Conservation (phyloP, 2,329 filamentous ascomycete genomes). For the Aspergillus intermedius region DNA sequence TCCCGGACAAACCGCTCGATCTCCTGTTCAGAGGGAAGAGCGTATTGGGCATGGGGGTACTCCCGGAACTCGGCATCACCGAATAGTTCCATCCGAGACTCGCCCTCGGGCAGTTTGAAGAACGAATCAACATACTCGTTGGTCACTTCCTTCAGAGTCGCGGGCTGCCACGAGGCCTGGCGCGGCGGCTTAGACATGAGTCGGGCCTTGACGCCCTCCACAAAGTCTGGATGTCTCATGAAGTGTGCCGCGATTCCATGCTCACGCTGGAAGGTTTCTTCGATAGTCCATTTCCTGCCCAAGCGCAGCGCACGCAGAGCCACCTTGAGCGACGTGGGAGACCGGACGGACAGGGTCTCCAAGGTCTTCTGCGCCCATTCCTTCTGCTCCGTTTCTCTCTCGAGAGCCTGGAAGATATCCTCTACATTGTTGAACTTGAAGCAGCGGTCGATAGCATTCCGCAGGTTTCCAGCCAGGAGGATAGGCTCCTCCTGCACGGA, state of each 20-base stretch:
- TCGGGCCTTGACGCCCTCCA: constrained; percentile 78
- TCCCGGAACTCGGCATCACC: constrained; percentile 55
- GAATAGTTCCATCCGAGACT: constrained; percentile 54
- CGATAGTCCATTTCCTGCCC: constrained; percentile 70
- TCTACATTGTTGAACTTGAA: constrained; percentile 62
- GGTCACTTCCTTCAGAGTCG: constrained; percentile 61
- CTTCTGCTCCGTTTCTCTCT: constrained; percentile 48
- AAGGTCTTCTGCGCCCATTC: constrained; percentile 76
- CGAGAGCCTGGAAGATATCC: constrained; percentile 64
- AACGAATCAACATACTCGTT: constrained; percentile 59
- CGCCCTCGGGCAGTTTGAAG: constrained; percentile 50
- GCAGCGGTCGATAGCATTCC: constrained; percentile 77
- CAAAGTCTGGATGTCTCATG: constrained; percentile 88
- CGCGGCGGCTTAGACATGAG: constrained; percentile 64
- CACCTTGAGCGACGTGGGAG: constrained; percentile 81
- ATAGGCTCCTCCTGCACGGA: constrained; percentile 54
- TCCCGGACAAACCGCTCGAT: constrained; percentile 42
- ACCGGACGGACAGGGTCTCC: constrained; percentile 66
- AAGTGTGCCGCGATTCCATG: constrained; percentile 77
- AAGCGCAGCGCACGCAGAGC: constrained; percentile 74
- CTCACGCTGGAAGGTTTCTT: constrained; percentile 78
- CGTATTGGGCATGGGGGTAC: constrained; percentile 66
- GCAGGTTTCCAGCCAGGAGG: constrained; percentile 60
- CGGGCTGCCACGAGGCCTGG: constrained; percentile 69
- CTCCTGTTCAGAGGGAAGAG: constrained; percentile 62